Conservation (phyloP, 108 stramenopile genomes). For the Fistulifera pelliculosa region DNA sequence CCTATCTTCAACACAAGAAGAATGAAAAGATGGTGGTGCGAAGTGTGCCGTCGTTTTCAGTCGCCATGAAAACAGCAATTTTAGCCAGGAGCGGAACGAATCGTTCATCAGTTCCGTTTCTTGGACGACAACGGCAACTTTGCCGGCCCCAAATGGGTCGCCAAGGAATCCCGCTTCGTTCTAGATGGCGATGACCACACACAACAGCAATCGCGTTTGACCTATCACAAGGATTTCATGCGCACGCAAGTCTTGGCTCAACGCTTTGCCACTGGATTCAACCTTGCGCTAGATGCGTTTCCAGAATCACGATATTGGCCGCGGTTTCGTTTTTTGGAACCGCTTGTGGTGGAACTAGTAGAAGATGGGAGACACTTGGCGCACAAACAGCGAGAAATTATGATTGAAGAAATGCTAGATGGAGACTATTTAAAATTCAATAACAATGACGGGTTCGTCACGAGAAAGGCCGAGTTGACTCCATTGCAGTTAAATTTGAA, state of each 20-base stretch:
- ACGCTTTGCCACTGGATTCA: constrained; percentile 34
- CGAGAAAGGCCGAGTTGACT: background rate
- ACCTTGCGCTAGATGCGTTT: constrained; percentile 26
- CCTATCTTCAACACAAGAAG: background rate
- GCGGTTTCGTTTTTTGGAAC: constrained; percentile 20
- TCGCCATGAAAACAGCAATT: constrained; percentile 35
- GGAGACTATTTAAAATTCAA: constrained; percentile 42
- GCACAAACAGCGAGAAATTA: constrained; percentile 9
- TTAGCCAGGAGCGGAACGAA: constrained; percentile 54
- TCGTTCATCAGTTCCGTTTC: constrained; percentile 34
- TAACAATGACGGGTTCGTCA: constrained; percentile 21
- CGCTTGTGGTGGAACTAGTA: constrained; percentile 17
- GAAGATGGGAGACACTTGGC: constrained; percentile 8
- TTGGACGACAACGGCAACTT: constrained; percentile 29
- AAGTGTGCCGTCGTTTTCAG: constrained; percentile 7
- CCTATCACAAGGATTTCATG: constrained; percentile 26
- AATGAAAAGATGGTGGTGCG: background rate
- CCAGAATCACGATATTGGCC: background rate
- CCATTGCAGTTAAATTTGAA: constrained; percentile 19
- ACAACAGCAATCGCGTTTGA: background rate
- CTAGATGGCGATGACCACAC: constrained; percentile 11
- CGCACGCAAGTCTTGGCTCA: constrained; percentile 32
- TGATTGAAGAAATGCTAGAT: constrained; percentile 27
- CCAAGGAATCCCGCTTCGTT: constrained; percentile 46
- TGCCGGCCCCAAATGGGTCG: constrained; percentile 34